Base-by-base conservation (phyloP, 257 asterid species). In the Datura wrightii region DNA sequence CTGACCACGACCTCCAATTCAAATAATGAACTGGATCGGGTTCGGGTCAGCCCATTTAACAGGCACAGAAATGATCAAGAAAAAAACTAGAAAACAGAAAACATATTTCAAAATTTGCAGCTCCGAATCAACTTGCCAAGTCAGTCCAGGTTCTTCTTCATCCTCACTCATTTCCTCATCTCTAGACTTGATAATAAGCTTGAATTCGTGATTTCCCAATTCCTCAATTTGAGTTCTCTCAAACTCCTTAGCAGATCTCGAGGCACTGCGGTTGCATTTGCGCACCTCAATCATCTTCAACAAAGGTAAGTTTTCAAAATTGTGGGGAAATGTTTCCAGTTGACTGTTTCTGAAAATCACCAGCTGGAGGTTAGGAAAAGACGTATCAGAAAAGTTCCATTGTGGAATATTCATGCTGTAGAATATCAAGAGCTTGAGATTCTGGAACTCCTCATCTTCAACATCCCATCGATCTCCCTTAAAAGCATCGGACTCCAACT, bases 391-490 rank as follows among this genome's bases (percentile, higher is more conserved):
- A 54, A 54, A 50, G 41, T 36, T 76, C 62, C 60, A 76, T 11
- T 9, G 52, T 7, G 58, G 59, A 48, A 76, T 31, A 52, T 48
- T 42, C 18, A 48, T 42, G 41, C n/a, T 19, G 18, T 74, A 15
- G 55, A 76, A 48, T 76, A 10, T 76, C 62, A 76, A 76, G 41
- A 44, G 41, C 42, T 76, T 76, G 18, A 76, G 58, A 18, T 48
- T 42, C 81, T 50, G 60, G 41, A 76, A 76, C 10, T 48, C 59
- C 36, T 44, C 52, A 9, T 72, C 80, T 72, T 72, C 24, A 1
- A 72, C 80, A 72, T 72, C 80, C 80, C 80, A 72, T 53, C 19
- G 81, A 5, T 48, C 2, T 44, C 58, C 81, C 39, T 76, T 24
- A 76, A 76, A 76, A 53, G 54, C 42, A 44, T 44, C 37, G 10